Base-by-base conservation (phyloP, 441 rosid genomes). In the Croton laevigatus region DNA sequence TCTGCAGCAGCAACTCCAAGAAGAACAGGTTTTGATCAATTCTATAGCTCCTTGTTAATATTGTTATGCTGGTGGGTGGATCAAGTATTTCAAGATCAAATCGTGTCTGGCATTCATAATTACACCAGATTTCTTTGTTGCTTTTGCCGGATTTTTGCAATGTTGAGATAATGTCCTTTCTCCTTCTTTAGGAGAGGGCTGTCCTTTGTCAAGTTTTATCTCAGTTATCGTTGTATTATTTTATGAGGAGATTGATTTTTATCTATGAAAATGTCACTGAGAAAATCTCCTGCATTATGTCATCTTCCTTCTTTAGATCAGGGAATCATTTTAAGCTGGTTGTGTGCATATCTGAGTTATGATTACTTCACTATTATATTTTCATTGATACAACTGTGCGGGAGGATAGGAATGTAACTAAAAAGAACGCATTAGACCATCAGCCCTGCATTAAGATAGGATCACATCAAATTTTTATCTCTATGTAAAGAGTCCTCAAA, bases 1-100 rank as follows among this genome's bases (percentile, higher is more conserved):
- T 60, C 72, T 78, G 68, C 78, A 76, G 54, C 85, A 78, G 62
- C 86, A 79, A 66, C 76, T 76, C 61, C 75, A 75, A 61, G 71
- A 66, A 45, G 81, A 84, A 83, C 88, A 87, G 77, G 70, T 75
- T 42, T 54, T 22, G 42, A 37, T 59, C 38, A 3, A 3, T 20
- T 46, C n/a, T 42, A n/a, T 59, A 13, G 0, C n/a, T 49, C 16
- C 34, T 22, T 70, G n/a, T 23, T 34, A 40, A 14, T 46, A 17
- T 46, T 42, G 19, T n/a, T 38, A 20, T 37, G 38, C 0, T 32
- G 44, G 3, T 44, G 23, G 23, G 11, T 49, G 34, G 20, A 36
- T 9, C 42, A 51, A 36, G 12, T 1, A 16, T 36, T 65, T 32
- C 17, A 52, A n/a, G 8, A 34, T 66, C 10, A 40, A 19, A 62